These are phyloP conservation scores for Thermoascus crustaceus DNA, from an alignment of 2,329 filamentous ascomycete genomes.

Conservation along the genomic window DNA sequence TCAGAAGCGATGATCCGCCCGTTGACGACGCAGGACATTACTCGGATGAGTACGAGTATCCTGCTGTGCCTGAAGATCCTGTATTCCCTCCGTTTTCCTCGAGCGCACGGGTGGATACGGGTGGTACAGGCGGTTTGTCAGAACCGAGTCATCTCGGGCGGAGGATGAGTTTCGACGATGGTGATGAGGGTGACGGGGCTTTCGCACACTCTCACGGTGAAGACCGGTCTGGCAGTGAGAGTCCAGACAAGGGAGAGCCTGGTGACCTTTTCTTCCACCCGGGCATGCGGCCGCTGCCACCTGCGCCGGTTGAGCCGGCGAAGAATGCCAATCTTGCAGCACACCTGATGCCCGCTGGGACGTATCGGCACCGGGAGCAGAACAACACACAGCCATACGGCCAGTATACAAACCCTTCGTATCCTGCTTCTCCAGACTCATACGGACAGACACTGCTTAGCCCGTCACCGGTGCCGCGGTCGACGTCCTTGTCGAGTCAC, in stretches of 20 bases:
- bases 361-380: slow-evolving; percentile 47
- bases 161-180: slow-evolving; percentile 84
- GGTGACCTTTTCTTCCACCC: slow-evolving; percentile 93
- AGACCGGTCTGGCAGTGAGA: slow-evolving; percentile 50
- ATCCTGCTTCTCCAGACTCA: slow-evolving; percentile 41
- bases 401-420: slow-evolving; percentile 30
- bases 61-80: slow-evolving; percentile 42
- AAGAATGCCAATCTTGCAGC: slow-evolving; percentile 38
- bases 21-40: slow-evolving; percentile 18
- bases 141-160: slow-evolving; percentile 57
- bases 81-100: slow-evolving; percentile 49
- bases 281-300: slow-evolving; percentile 58
- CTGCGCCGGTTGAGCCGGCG: slow-evolving; percentile 53
- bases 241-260: slow-evolving; percentile 62
- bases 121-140: slow-evolving; percentile 80
- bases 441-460: slow-evolving; percentile 41
- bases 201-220: slow-evolving; percentile 45
- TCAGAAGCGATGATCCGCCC: slow-evolving; percentile 20
- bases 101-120: slow-evolving; percentile 72
- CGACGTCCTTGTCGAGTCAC: slow-evolving; percentile 75
- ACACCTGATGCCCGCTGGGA: slow-evolving; percentile 47
- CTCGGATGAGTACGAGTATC: slow-evolving; percentile 28
- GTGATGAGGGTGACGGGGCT: slow-evolving; percentile 68
- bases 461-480: slow-evolving; percentile 53
- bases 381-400: slow-evolving; percentile 30